Conservation (phyloP, 805 yeast species). For the Yarrowia sp. region DNA sequence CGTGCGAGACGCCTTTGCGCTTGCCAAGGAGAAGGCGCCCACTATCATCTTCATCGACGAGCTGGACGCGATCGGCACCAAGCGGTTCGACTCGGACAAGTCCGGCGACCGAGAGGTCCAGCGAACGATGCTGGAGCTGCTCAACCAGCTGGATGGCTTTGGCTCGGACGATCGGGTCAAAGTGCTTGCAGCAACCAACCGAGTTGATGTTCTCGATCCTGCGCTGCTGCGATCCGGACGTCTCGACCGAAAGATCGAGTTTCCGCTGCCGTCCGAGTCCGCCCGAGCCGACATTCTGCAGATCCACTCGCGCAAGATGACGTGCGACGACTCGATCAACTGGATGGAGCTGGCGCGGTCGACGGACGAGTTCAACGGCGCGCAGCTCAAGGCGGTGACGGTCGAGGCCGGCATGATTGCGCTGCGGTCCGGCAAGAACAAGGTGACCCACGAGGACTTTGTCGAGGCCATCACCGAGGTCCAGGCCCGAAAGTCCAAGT, state of each 20-base stretch:
- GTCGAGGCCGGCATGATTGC: conserved; percentile 99
- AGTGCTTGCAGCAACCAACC: conserved; percentile 95
- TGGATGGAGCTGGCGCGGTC: conserved; percentile 98
- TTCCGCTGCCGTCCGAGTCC: conserved; percentile 96
- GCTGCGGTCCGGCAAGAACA: conserved; percentile 85
- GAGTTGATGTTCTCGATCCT: conserved; percentile 98
- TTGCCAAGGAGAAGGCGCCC: conserved; percentile 98
- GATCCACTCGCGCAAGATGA: conserved; percentile 96
- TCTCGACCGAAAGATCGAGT: conserved; percentile 95
- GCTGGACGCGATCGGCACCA: conserved; percentile 97
- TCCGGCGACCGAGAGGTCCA: conserved; percentile 98
- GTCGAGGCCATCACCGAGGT: conserved; percentile 98
- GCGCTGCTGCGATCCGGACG: conserved; percentile 96
- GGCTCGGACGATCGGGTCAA: conserved; percentile 96
- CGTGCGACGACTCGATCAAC: conserved; percentile 75
- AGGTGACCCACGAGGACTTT: conserved; percentile 94
- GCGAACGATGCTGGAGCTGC: conserved; percentile 96
- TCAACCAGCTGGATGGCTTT: conserved; percentile 96
- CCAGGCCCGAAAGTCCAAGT: conserved; percentile 93
- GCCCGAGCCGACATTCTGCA: conserved; percentile 95
- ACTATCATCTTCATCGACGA: conserved; percentile 97
- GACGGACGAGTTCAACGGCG: conserved; percentile 98
- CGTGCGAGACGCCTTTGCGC: conserved; percentile 94
- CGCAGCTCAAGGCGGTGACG: conserved; percentile 96
- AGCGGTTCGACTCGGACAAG: conserved; percentile 94